These are phyloP conservation scores for Cyathus striatus DNA, from an alignment of 768 basidiomycete species.

Conservation along the genomic window DNA sequence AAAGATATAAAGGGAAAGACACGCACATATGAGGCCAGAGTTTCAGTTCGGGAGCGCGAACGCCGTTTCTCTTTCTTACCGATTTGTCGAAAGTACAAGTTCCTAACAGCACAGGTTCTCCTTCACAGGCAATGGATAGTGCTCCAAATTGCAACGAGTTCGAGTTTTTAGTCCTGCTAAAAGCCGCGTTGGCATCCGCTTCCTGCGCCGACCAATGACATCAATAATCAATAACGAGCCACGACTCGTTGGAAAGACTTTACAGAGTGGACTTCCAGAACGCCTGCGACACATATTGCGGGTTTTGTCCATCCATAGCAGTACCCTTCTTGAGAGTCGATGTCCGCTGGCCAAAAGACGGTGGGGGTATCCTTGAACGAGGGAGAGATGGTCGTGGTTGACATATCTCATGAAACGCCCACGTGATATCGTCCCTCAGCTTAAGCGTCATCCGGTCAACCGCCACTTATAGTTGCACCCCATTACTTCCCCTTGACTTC, in stretches of 20 bases:
- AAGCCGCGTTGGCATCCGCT: no score
- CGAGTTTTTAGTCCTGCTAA: no score
- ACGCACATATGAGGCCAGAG: neutral
- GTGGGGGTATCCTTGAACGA: constrained; percentile 19
- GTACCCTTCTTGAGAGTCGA: constrained; percentile 34
- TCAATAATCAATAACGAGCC: no score
- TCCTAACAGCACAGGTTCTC: constrained; percentile 28
- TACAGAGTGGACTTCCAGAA: constrained; percentile 31
- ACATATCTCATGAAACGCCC: constrained; percentile 13
- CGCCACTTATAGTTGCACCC: neutral
- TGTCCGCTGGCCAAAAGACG: constrained; percentile 58
- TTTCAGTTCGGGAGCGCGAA: neutral
- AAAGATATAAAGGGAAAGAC: neutral
- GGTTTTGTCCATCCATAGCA: constrained; percentile 57
- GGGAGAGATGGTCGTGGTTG: constrained; percentile 3
- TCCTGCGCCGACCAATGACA: no score
- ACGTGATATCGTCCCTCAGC: constrained; percentile 12
- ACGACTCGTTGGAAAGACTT: no score
- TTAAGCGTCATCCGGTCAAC: neutral
- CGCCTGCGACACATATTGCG: constrained; percentile 47
- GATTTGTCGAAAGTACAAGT: constrained; percentile 18
- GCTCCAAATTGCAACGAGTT: no score
- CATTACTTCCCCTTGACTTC: neutral
- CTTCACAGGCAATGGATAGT: constrained; percentile 18
- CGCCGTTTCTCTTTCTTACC: neutral